Conservation (phyloP, 2,329 filamentous ascomycete genomes). For the Aphanocladium album region DNA sequence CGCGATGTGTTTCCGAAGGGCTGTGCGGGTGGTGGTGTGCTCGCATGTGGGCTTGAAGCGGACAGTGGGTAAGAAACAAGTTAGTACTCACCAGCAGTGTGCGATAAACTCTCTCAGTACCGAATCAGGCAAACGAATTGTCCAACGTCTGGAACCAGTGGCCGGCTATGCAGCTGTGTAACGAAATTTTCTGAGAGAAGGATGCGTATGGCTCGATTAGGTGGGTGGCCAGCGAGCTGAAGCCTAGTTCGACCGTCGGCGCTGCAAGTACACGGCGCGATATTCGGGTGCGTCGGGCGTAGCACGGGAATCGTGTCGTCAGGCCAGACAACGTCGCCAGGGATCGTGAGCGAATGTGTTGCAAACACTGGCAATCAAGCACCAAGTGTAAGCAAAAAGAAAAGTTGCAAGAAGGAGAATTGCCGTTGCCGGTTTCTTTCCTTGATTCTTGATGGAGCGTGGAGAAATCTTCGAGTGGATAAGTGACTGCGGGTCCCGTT, state of each 20-base stretch:
- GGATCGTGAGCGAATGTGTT: not conserved
- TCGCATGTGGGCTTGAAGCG: not conserved
- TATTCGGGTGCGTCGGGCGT: not conserved
- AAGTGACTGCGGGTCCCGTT: constrained; percentile 1
- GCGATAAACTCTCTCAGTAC: not conserved
- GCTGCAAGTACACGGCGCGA: not conserved
- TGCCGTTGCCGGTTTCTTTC: not conserved
- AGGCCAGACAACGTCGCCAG: not conserved
- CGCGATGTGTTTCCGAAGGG: not conserved
- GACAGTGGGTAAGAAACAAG: constrained; percentile 11
- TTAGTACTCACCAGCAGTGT: constrained; percentile 11
- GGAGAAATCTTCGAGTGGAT: not conserved
- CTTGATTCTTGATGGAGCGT: not conserved
- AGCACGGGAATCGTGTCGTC: not conserved
- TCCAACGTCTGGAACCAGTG: not conserved
- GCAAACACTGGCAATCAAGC: not conserved
- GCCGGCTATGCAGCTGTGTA: not conserved
- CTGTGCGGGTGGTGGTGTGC: not conserved
- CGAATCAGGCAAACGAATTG: not conserved
- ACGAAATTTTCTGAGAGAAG: not conserved
- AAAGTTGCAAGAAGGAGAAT: not conserved
- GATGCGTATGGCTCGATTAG: constrained; percentile 1
- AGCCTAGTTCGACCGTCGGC: not conserved
- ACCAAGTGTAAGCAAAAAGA: not conserved
- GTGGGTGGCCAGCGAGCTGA: not conserved